Conservation (phyloP, 2,329 filamentous ascomycete genomes). For the Hypoxylon sp. region DNA sequence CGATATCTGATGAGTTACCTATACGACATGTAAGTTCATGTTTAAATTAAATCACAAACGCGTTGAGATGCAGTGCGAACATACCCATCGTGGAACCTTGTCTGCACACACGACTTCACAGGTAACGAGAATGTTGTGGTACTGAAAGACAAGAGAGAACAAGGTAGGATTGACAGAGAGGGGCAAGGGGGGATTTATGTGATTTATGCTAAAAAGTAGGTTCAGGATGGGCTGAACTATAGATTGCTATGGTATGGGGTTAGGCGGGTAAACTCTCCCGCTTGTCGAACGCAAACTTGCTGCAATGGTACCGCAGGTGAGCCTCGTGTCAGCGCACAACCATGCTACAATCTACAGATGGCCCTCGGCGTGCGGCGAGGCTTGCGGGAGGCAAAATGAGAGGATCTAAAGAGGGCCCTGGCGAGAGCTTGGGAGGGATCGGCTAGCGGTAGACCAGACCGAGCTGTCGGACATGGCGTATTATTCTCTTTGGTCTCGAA, state of each 20-base stretch:
- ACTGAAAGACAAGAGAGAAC: constrained; percentile 21
- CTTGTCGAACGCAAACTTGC: constrained; percentile 15
- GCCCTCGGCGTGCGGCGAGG: constrained; percentile 24
- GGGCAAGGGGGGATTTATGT: constrained; percentile 19
- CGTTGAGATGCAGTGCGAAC: constrained; percentile 7
- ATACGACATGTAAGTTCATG: constrained; percentile 8
- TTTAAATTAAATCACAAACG: not conserved
- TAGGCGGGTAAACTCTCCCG: constrained; percentile 23
- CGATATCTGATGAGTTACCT: constrained; percentile 26
- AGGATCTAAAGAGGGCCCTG: constrained; percentile 5
- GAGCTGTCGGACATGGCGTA: constrained; percentile 36
- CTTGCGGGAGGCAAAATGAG: constrained; percentile 23
- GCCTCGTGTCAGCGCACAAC: constrained; percentile 26
- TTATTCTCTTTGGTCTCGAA: constrained; percentile 32
- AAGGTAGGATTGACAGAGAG: constrained; percentile 15
- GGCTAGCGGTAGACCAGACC: constrained; percentile 25
- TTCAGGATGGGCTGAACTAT: constrained; percentile 14
- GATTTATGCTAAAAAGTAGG: constrained; percentile 34
- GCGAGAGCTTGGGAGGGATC: constrained; percentile 6
- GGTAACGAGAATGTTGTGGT: constrained; percentile 14
- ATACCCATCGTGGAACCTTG: constrained; percentile 33
- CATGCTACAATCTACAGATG: constrained; percentile 5
- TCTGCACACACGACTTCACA: constrained; percentile 15
- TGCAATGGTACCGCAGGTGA: constrained; percentile 12
- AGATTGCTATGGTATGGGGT: constrained; percentile 11